These are phyloP conservation scores for Chiua sp. DNA, from an alignment of 1,284 basidiomycete genomes.

Conservation along the genomic window DNA sequence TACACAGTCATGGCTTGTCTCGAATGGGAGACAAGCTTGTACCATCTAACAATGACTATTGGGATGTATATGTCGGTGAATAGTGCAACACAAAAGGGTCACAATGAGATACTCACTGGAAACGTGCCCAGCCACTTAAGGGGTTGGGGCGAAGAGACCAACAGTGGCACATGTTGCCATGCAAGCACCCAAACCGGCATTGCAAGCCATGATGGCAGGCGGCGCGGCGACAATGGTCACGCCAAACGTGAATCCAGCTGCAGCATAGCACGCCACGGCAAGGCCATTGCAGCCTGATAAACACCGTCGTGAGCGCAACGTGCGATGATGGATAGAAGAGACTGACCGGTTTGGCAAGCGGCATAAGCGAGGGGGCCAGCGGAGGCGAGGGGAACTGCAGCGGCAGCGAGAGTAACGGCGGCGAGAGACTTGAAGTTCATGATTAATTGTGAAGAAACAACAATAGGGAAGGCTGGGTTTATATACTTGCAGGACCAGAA, in stretches of 20 bases:
- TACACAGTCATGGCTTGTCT: background rate
- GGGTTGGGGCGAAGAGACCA: slow-evolving; percentile 38
- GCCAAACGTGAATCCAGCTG: slow-evolving; percentile 57
- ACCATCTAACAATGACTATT: background rate
- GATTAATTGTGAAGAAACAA: background rate
- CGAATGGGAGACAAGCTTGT: background rate
- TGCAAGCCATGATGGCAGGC: slow-evolving; percentile 54
- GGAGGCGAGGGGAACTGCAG: slow-evolving; percentile 24
- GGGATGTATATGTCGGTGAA: background rate
- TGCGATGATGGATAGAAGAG: too few species aligned
- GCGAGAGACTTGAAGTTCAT: slow-evolving; percentile 36
- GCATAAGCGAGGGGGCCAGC: slow-evolving; percentile 52
- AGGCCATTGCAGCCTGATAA: slow-evolving; percentile 56
- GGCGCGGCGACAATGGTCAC: slow-evolving; percentile 49
- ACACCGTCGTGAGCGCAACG: background rate
- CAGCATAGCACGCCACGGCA: slow-evolving; percentile 58
- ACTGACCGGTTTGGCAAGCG: slow-evolving; percentile 53
- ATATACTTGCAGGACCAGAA: background rate
- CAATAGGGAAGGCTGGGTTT: background rate
- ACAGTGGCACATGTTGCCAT: slow-evolving; percentile 45
- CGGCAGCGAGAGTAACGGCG: slow-evolving; percentile 24
- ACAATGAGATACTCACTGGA: background rate
- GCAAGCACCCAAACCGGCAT: slow-evolving; percentile 53
- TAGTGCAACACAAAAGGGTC: background rate
- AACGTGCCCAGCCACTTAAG: slow-evolving; percentile 13